These are phyloP conservation scores for Neophaeococcomyces aloes DNA, from an alignment of 2,329 filamentous ascomycete genomes.

Conservation along the genomic window DNA sequence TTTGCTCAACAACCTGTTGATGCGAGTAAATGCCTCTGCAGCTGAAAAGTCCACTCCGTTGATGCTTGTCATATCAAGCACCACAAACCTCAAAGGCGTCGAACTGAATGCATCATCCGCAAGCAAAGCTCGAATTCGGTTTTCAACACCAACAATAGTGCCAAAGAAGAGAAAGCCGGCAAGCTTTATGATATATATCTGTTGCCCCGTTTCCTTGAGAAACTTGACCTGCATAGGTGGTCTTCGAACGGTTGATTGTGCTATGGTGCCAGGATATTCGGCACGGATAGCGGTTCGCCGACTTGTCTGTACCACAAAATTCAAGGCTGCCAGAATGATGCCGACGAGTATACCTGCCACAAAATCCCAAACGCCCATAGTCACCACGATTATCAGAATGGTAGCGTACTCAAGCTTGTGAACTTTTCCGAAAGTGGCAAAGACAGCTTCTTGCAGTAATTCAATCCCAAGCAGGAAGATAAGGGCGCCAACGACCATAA, in stretches of 20 bases:
- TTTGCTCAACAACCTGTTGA: constrained; percentile 70
- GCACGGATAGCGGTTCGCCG: constrained; percentile 79
- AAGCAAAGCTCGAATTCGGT: constrained; percentile 69
- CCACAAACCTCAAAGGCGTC: constrained; percentile 75
- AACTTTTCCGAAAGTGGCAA: constrained; percentile 78
- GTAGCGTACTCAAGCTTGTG: constrained; percentile 82
- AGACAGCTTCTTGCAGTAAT: constrained; percentile 75
- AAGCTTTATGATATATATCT: constrained; percentile 85
- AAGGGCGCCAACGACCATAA: constrained; percentile 91
- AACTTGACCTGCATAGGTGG: constrained; percentile 85
- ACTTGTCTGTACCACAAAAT: constrained; percentile 84
- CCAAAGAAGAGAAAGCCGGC: constrained; percentile 97
- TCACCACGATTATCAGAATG: constrained; percentile 73
- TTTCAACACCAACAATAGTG: constrained; percentile 90
- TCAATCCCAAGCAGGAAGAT: constrained; percentile 95
- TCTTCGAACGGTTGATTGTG: constrained; percentile 82
- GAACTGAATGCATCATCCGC: constrained; percentile 68
- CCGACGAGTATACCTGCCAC: constrained; percentile 88
- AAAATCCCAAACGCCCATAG: constrained; percentile 96
- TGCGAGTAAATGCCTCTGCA: constrained; percentile 85
- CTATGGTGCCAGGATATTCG: constrained; percentile 79
- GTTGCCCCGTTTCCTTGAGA: constrained; percentile 69
- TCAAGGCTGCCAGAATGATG: constrained; percentile 81
- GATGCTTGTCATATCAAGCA: constrained; percentile 81
- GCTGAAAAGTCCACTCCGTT: constrained; percentile 93